Conservation (phyloP, 2,329 filamentous ascomycete genomes). For the Coniochaeta sp. region DNA sequence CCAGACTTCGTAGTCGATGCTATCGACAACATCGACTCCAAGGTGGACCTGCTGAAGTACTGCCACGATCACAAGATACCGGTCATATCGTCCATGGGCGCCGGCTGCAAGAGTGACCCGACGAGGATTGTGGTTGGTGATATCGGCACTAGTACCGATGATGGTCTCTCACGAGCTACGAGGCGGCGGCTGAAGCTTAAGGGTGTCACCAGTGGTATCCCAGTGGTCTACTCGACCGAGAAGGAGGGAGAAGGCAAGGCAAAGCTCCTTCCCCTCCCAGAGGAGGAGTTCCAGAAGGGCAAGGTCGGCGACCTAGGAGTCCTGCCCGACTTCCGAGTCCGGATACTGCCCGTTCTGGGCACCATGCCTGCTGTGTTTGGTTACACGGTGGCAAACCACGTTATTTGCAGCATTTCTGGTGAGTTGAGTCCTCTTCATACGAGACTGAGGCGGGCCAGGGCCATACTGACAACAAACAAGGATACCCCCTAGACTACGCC, state of each 20-base stretch:
- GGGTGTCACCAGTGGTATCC: constrained; percentile 78
- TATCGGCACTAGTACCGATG: constrained; percentile 80
- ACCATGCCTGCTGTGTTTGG: constrained; percentile 98
- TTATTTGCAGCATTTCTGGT: constrained; percentile 69
- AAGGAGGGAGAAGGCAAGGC: constrained; percentile 87
- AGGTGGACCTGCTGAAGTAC: constrained; percentile 83
- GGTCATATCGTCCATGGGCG: constrained; percentile 93
- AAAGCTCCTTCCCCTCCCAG: constrained; percentile 74
- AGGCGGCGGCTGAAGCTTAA: constrained; percentile 68
- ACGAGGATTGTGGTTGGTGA: constrained; percentile 87
- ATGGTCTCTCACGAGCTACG: constrained; percentile 80
- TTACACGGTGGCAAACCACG: constrained; percentile 83
- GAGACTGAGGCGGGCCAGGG: fast-evolving
- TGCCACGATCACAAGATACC: constrained; percentile 71
- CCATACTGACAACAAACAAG: constrained; percentile 26
- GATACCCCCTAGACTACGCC: constrained; percentile 81
- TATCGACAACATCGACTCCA: constrained; percentile 97
- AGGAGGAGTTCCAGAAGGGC: constrained; percentile 84
- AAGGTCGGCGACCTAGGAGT: constrained; percentile 80
- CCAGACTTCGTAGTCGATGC: constrained; percentile 93
- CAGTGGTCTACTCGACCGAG: constrained; percentile 88
- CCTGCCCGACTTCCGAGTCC: constrained; percentile 83
- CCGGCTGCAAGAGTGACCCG: constrained; percentile 82
- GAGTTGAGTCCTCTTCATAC: constrained; percentile 2
- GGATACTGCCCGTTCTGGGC: constrained; percentile 90